Evolutionary conservation across 2,329 filamentous ascomycete species (phyloP).

Genomic region (Eurotiales sp.): DNA sequence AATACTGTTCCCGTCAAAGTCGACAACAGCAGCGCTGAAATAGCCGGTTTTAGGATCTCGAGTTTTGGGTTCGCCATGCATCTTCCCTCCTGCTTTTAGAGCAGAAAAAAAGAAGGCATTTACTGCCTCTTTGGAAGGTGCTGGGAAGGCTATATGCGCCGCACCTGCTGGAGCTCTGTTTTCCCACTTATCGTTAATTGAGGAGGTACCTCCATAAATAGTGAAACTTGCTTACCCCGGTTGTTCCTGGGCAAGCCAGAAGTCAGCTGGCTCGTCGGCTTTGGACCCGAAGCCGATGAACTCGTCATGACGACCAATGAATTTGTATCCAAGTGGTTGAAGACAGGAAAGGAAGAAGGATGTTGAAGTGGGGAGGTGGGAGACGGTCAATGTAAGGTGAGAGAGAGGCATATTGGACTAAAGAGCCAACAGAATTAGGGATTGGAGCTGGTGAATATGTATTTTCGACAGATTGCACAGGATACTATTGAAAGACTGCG

Average conservation of each 20-base stretch:
- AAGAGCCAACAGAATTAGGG: too few species aligned
- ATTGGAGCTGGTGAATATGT: conserved; percentile 8
- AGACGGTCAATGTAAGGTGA: conserved; percentile 65
- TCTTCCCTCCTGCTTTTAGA: conserved; percentile 60
- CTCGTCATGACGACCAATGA: conserved; percentile 59
- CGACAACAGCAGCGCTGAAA: conserved; percentile 63
- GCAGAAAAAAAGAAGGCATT: conserved; percentile 68
- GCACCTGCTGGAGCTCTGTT: conserved; percentile 49
- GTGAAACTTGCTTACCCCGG: conserved; percentile 46
- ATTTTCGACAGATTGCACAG: too few species aligned
- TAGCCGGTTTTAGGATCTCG: conserved; percentile 53
- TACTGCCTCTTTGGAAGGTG: conserved; percentile 62
- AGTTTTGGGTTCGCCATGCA: conserved; percentile 54
- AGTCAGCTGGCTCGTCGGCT: conserved; percentile 53
- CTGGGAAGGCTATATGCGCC: conserved; percentile 65
- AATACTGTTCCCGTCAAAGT: conserved; percentile 80
- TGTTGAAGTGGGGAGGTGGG: conserved; percentile 71
- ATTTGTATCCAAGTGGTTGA: conserved; percentile 73
- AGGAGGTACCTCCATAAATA: too few species aligned
- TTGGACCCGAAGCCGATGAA: conserved; percentile 60
- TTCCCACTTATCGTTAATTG: too few species aligned
- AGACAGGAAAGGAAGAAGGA: conserved; percentile 80
- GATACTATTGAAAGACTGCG: background rate
- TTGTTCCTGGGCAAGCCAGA: conserved; percentile 61
- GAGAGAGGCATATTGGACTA: conserved; percentile 56